These are phyloP conservation scores for Lecanicillium sp. DNA, from an alignment of 2,329 filamentous ascomycete genomes.

Conservation along the genomic window DNA sequence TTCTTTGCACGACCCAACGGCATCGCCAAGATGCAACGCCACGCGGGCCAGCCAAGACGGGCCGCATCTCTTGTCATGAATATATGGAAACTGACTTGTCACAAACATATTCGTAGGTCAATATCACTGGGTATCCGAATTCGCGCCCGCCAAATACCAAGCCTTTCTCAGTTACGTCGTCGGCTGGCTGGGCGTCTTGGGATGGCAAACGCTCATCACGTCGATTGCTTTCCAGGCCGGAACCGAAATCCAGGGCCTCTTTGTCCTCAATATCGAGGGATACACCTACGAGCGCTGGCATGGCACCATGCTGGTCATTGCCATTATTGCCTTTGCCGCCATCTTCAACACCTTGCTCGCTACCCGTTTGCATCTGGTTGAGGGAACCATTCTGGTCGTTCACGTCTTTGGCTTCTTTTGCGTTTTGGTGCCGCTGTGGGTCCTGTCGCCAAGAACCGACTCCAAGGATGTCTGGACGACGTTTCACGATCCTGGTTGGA, in stretches of 20 bases:
- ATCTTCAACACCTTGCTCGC: slow-evolving; percentile 21
- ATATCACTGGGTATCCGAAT: slow-evolving; percentile 46
- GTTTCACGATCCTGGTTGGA: slow-evolving; percentile 25
- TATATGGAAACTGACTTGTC: too few species aligned
- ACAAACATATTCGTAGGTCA: slow-evolving; percentile 27
- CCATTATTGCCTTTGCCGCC: slow-evolving; percentile 23
- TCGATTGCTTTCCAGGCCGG: slow-evolving; percentile 29
- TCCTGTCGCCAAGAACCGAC: slow-evolving; percentile 21
- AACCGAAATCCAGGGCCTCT: slow-evolving; percentile 29
- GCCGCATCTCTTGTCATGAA: too few species aligned
- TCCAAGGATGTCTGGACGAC: slow-evolving; percentile 18
- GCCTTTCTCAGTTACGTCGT: slow-evolving; percentile 39
- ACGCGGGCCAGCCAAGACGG: too few species aligned
- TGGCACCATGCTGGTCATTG: slow-evolving; percentile 33
- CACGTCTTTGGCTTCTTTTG: slow-evolving; percentile 20
- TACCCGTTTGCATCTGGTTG: slow-evolving; percentile 29
- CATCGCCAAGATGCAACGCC: too few species aligned
- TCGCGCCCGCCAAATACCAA: slow-evolving; percentile 34
- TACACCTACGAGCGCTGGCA: slow-evolving; percentile 30
- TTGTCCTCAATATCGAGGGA: slow-evolving; percentile 22
- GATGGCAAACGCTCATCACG: slow-evolving; percentile 29
- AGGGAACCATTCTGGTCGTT: slow-evolving; percentile 33
- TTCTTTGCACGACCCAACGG: too few species aligned
- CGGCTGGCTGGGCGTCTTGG: slow-evolving; percentile 29
- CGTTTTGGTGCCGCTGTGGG: slow-evolving; percentile 29